Percentiles rank a stretch among this genome's conserved stretches.
phyloP scores from a whole-genome alignment of 805 yeast species.

The Saccharomycopsis capsularis region DNA sequence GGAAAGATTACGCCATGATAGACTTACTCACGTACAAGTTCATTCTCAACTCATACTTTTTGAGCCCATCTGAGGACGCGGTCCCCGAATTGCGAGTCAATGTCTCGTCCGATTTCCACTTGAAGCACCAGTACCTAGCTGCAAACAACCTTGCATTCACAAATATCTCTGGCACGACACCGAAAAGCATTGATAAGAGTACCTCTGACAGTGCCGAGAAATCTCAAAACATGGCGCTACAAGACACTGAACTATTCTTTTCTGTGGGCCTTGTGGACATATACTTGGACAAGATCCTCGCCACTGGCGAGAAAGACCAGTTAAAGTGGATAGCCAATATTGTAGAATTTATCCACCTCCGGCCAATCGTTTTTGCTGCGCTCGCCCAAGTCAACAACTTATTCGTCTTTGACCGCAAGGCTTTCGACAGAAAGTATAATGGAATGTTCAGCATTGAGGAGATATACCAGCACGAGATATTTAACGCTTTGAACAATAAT shows the following conservation, averaged over 20 bases:
- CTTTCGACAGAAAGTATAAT: conserved; percentile 11
- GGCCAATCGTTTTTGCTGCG: conserved; percentile 5
- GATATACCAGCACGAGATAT: conserved; percentile 14
- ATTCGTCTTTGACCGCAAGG: conserved; percentile 8
- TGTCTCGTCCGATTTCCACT: background rate
- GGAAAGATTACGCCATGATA: conserved; percentile 1
- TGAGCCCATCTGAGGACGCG: background rate
- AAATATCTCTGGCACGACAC: background rate
- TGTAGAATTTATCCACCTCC: conserved; percentile 2
- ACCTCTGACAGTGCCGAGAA: too few relatives aligned
- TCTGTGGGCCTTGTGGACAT: conserved; percentile 1
- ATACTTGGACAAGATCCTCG: background rate
- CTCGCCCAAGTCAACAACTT: conserved; percentile 3
- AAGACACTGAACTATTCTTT: conserved; percentile 5
- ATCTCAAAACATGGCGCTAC: too few relatives aligned
- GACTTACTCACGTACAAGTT: background rate
- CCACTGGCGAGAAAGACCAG: background rate
- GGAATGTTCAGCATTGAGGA: conserved; percentile 13
- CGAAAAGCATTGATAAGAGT: background rate
- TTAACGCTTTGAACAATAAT: background rate
- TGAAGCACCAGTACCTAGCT: conserved; percentile 1
- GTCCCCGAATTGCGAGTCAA: background rate
- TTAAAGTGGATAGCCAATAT: conserved; percentile 1
- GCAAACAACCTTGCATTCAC: conserved; percentile 7
- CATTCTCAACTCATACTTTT: conserved; percentile 5